Evolutionary conservation across 2,329 filamentous ascomycete species (phyloP).

Genomic region (Colletotrichum eleusines): DNA sequence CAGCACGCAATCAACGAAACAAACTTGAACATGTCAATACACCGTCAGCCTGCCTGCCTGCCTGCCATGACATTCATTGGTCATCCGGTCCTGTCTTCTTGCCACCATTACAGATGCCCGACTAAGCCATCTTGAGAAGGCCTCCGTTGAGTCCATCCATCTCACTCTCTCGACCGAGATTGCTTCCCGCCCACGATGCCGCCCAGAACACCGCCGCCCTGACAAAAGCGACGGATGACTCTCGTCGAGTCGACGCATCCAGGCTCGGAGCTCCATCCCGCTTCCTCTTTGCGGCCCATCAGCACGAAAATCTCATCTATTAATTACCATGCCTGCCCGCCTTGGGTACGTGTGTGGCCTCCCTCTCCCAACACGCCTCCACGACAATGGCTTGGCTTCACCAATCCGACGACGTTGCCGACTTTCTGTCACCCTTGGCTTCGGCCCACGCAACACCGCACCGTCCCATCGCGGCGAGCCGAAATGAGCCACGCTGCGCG

Average conservation of each 20-base stretch:
- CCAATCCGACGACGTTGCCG: slow-evolving; percentile 15
- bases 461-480: slow-evolving; percentile 29
- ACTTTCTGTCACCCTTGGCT: slow-evolving; percentile 15
- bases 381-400: slow-evolving; percentile 1
- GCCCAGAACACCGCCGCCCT: background rate
- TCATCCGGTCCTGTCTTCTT: background rate
- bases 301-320: slow-evolving; percentile 14
- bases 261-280: slow-evolving; percentile 29
- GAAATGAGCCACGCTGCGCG: slow-evolving; percentile 19
- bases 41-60: too few relatives aligned
- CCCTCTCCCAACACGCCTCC: slow-evolving; percentile 4
- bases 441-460: slow-evolving; percentile 29
- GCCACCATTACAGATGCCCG: background rate
- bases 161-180: background rate
- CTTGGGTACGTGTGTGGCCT: slow-evolving; percentile 14
- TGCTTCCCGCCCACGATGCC: background rate
- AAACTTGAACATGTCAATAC: background rate
- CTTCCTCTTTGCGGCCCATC: slow-evolving; percentile 29
- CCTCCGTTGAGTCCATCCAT: slow-evolving; percentile 6
- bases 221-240: background rate
- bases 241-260: slow-evolving; percentile 12
- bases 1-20: background rate
- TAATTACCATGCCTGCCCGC: slow-evolving; percentile 5
- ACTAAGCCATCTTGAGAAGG: background rate
- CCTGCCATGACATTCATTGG: background rate